Evolutionary conservation across 495 filamentous ascomycete species (phyloP), one percentile per base, ranked within the genome.

Genomic region (Pyrenula aspistea): DNA sequence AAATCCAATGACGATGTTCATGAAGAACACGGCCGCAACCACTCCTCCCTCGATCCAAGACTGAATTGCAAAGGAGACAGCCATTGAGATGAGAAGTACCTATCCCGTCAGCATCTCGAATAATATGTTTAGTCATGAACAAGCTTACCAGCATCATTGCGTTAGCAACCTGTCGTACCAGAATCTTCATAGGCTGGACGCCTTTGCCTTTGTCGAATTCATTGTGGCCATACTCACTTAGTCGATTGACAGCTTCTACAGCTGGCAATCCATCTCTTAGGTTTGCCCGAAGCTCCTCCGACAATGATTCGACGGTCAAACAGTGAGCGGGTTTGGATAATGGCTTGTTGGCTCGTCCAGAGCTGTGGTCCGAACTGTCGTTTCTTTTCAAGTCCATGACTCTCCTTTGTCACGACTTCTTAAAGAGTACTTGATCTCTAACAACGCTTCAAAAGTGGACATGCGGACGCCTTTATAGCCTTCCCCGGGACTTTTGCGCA

Each of bases 31-130:
- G 10, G 77, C 78, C 23, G 73, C 73, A 56, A 88, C 77, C 23
- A 88, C 83, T 53, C 80, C 84, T 42, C 83, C 85, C 72, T 89
- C 85, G 54, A 88, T 87, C 71, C 77, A 87, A 1, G 82, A 84
- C 56, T 71, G 62, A 53, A 87, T 87, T 2, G 79, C 83, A 60
- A 85, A 87, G 63, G 79, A 83, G 53, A 87, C 82, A 24, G 74
- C 77, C 85, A 88, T 88, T 15, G 80, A 84, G 56, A 85, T 71
- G 55, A 86, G 82, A 22, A 84, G 75, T 3, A 86, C 77, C 82
- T 84, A 58, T 2, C 25, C 22, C 25, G 60, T 12, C 15, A 59
- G 11, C 12, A 24, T 51, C 24, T 36, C 49, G 12, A 20, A 21
- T 19, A 25, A 23, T 8, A 10, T 42, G 48, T 49, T 22, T 55